Evolutionary conservation across 306 rosid species (phyloP).

Genomic region (Casuarina equisetifolia): DNA sequence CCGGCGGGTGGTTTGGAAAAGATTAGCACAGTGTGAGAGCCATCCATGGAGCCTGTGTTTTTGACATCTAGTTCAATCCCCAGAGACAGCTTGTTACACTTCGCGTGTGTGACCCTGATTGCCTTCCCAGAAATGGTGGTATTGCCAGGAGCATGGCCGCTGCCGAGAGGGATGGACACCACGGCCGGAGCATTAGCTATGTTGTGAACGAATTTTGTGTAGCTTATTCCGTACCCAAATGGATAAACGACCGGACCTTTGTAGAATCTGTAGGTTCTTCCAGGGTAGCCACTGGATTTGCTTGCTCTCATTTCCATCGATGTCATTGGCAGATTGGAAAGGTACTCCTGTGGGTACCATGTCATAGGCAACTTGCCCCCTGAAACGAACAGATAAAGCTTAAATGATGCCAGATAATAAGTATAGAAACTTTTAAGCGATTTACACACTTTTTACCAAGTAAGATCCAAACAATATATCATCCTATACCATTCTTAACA

Average conservation of each 20-base stretch:
- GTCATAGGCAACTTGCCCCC: slow-evolving; percentile 89
- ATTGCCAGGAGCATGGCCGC: slow-evolving; percentile 38
- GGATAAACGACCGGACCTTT: slow-evolving; percentile 72
- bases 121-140: slow-evolving; percentile 51
- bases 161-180: slow-evolving; percentile 53
- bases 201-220: slow-evolving; percentile 58
- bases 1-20: slow-evolving; percentile 64
- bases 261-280: slow-evolving; percentile 86
- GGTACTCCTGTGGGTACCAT: slow-evolving; percentile 83
- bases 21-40: slow-evolving; percentile 67
- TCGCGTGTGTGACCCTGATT: slow-evolving; percentile 73
- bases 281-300: slow-evolving; percentile 54
- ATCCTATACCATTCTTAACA: too few relatives aligned
- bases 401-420: neutral
- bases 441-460: too few relatives aligned
- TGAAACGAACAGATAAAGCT: slow-evolving; percentile 6
- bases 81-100: slow-evolving; percentile 57
- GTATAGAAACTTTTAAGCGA: too few relatives aligned
- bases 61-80: slow-evolving; percentile 55
- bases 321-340: slow-evolving; percentile 72
- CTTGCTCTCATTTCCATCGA: slow-evolving; percentile 76
- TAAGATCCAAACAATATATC: too few relatives aligned
- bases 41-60: slow-evolving; percentile 68
- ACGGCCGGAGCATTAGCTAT: slow-evolving; percentile 53
- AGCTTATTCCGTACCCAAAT: slow-evolving; percentile 72